phyloP scores from a whole-genome alignment of 805 yeast species.

The Kodamaea nitidulidarum region DNA sequence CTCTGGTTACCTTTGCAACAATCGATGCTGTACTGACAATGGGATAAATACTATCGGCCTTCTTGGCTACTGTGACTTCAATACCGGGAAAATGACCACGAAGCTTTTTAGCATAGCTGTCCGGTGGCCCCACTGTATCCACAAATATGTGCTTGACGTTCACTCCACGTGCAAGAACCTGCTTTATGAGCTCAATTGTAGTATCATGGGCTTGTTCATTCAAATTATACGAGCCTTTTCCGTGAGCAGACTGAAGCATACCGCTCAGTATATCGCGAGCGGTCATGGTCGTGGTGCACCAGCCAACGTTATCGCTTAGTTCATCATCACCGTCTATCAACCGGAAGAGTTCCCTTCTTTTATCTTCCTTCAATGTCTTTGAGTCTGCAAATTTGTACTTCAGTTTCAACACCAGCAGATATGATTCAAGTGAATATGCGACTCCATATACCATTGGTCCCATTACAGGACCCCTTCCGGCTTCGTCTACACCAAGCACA shows the following conservation, averaged over 20 bases:
- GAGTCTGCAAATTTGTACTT: conserved; percentile 89
- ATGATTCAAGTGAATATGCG: conserved; percentile 64
- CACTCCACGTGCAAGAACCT: conserved; percentile 58
- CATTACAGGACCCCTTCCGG: conserved; percentile 96
- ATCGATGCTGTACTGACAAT: conserved; percentile 93
- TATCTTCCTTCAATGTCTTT: conserved; percentile 72
- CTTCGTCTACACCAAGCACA: conserved; percentile 92
- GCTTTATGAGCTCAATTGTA: conserved; percentile 73
- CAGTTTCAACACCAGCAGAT: conserved; percentile 43
- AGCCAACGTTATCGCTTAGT: conserved; percentile 64
- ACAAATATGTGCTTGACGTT: conserved; percentile 71
- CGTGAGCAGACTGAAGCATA: conserved; percentile 62
- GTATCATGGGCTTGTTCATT: conserved; percentile 97
- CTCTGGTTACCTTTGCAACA: conserved; percentile 95
- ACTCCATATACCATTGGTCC: conserved; percentile 98
- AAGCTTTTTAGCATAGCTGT: conserved; percentile 72
- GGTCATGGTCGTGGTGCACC: conserved; percentile 81
- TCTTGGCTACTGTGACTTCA: conserved; percentile 80
- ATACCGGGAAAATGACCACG: conserved; percentile 63
- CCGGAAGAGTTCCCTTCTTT: conserved; percentile 59
- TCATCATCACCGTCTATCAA: conserved; percentile 43
- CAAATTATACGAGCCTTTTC: conserved; percentile 61
- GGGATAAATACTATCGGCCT: conserved; percentile 91
- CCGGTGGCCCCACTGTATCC: conserved; percentile 97
- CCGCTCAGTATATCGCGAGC: conserved; percentile 85